Evolutionary conservation across 2,329 filamentous ascomycete genomes (phyloP), one percentile per base, ranked within the genome.

Genomic region (Sclerotinia spermophila): DNA sequence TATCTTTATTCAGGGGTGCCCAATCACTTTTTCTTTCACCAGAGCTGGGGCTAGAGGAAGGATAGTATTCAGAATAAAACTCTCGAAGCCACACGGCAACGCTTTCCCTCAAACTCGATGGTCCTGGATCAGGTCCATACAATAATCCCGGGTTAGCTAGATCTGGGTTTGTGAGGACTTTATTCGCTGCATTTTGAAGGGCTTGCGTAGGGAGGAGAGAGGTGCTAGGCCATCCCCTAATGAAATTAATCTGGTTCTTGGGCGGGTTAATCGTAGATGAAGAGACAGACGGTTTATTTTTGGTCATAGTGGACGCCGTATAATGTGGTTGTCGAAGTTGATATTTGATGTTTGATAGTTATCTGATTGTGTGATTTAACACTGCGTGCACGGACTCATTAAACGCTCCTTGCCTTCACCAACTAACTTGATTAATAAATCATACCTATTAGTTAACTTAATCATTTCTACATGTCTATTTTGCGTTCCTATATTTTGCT

Each of bases 91-190:
- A 97, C 53, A 81, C 78, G 5, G 92, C 90, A 45, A 97, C 81
- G 55, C 87, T 85, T 72, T 87, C 83, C 21, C 93, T 86, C 51
- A 96, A 83, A n/a, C 89, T 88, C 72, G 85, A 81, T 76, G 91
- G 91, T 40, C 94, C 94, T 58, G 87, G 82, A 79, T 96, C 92
- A 0, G 93, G 90, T 0, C 91, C 94, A 77, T 97, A 97, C 71
- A 90, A 85, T 21, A 66, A 24, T 40, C 45, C 62, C 19, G 62
- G 45, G 40, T 66, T 53, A 30, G 62, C 62, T 51, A 97, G 84
- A n/a, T 86, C 90, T 1, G 89, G 86, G 3, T 84, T 82, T 70
- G 85, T 87, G 70, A 90, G 81, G 13, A 89, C 87, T 67, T 83
- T 82, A 71, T 85, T 84, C 21, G 89, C 83, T 6, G 83, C 79